A percentile compares a stretch with the other conserved stretches of the same genome.
These are phyloP conservation scores for Penicillium sp. DNA, from an alignment of 2,329 filamentous ascomycete genomes.

Conservation along the genomic window DNA sequence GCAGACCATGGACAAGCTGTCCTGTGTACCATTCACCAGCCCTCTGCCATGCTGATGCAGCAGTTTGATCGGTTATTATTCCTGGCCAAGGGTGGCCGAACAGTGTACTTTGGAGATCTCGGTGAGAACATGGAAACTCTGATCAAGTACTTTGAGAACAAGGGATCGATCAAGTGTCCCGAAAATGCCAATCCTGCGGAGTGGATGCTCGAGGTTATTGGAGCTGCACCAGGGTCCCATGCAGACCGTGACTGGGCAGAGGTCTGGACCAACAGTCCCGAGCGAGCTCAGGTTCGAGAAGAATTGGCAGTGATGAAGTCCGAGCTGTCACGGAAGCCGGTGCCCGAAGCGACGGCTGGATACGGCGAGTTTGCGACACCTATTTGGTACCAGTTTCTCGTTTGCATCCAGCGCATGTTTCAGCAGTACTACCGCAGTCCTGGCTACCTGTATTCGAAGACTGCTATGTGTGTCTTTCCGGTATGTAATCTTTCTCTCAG, in stretches of 20 bases:
- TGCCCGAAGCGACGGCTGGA: constrained; percentile 55
- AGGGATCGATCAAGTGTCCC: constrained; percentile 63
- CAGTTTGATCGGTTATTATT: constrained; percentile 70
- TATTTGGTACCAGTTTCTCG: constrained; percentile 64
- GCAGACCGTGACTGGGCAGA: constrained; percentile 66
- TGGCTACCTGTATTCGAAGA: constrained; percentile 80
- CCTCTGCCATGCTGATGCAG: constrained; percentile 87
- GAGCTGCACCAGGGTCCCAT: constrained; percentile 63
- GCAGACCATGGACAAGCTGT: constrained; percentile 89
- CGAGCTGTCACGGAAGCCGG: constrained; percentile 38
- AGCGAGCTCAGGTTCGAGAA: constrained; percentile 54
- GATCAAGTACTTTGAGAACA: constrained; percentile 64
- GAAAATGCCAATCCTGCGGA: constrained; percentile 69
- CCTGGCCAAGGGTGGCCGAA: constrained; percentile 64
- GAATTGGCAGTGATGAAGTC: constrained; percentile 48
- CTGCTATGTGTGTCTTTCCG: constrained; percentile 66
- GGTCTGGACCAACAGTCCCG: constrained; percentile 62
- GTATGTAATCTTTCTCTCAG: constrained; percentile 52
- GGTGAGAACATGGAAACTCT: constrained; percentile 60
- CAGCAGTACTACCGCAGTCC: constrained; percentile 86
- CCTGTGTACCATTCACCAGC: constrained; percentile 92
- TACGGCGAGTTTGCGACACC: constrained; percentile 75
- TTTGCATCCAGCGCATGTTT: constrained; percentile 72
- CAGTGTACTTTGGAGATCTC: constrained; percentile 69
- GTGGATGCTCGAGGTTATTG: constrained; percentile 62